Conservation (phyloP, 768 basidiomycete species). For the Zangia roseola region DNA sequence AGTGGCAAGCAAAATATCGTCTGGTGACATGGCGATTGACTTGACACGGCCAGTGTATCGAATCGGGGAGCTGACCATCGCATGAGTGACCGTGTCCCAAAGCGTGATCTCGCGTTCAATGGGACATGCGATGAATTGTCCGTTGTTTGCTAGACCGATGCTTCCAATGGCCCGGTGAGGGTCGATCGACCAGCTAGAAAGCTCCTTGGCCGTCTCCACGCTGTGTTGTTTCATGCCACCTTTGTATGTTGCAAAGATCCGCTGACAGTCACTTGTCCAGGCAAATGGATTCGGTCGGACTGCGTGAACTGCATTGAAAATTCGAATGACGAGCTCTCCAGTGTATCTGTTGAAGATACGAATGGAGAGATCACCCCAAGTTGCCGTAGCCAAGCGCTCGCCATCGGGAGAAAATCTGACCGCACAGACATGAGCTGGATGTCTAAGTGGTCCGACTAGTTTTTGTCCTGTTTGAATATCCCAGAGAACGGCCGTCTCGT, state of each 20-base stretch:
- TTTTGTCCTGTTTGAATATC: neutral
- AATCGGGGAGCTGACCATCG: neutral
- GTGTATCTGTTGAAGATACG: conserved; percentile 4
- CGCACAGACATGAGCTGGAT: neutral
- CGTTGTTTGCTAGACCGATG: neutral
- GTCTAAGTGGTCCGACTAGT: neutral
- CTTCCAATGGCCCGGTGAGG: neutral
- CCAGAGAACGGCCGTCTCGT: conserved; percentile 4
- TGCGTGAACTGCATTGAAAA: neutral
- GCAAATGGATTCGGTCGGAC: conserved; percentile 1
- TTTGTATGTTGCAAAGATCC: conserved; percentile 3
- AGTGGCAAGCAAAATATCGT: conserved; percentile 2
- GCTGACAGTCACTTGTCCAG: conserved; percentile 8
- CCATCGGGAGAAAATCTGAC: conserved; percentile 7
- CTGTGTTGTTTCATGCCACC: neutral
- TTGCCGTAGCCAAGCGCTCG: conserved; percentile 2
- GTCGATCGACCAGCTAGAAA: neutral
- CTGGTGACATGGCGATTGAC: neutral
- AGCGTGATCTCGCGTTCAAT: neutral
- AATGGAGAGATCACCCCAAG: conserved; percentile 4
- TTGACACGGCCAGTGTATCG: neutral
- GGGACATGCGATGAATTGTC: conserved; percentile 5
- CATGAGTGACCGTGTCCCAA: conserved; percentile 8
- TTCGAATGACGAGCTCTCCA: conserved; percentile 1
- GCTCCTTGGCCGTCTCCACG: neutral